A percentile compares a stretch with the other conserved stretches of the same genome.
phyloP scores from a whole-genome alignment of 2,329 filamentous ascomycete genomes.

The Botrytis medusae region DNA sequence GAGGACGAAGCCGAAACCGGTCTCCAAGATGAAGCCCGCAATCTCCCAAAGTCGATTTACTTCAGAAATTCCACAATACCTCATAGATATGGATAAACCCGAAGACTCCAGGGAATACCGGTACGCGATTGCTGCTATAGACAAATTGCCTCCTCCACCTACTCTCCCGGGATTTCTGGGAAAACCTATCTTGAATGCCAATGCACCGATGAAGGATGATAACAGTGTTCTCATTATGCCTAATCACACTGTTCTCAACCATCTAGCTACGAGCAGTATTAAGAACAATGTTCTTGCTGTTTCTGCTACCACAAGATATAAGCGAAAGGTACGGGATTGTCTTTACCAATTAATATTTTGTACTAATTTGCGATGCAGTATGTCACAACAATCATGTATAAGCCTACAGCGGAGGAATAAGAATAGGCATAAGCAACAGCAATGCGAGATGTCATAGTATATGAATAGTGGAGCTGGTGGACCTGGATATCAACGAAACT shows the following conservation, averaged over 20 bases:
- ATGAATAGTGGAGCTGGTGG: constrained; percentile 13
- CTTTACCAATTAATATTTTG: constrained; percentile 1
- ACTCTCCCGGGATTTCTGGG: constrained; percentile 85
- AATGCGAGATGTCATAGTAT: constrained; percentile 13
- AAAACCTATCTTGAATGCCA: constrained; percentile 91
- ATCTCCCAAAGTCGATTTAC: constrained; percentile 63
- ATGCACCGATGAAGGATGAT: constrained; percentile 92
- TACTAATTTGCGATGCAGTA: constrained; percentile 60
- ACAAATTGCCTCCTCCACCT: constrained; percentile 80
- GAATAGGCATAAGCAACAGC: constrained; percentile 24
- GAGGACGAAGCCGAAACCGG: constrained; percentile 40
- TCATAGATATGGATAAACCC: constrained; percentile 81
- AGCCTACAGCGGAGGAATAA: constrained; percentile 63
- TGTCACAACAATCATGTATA: constrained; percentile 96
- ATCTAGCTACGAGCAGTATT: constrained; percentile 95
- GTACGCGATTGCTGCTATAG: constrained; percentile 71
- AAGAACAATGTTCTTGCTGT: constrained; percentile 95
- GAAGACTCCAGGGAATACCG: constrained; percentile 76
- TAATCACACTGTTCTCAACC: constrained; percentile 95
- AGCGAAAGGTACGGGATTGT: constrained; percentile 71
- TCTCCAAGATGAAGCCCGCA: constrained; percentile 55
- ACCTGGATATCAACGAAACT: constrained; percentile 18
- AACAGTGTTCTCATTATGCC: constrained; percentile 96
- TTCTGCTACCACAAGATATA: constrained; percentile 95
- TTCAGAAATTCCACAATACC: constrained; percentile 75